Evolutionary conservation across 2,329 filamentous ascomycete species (phyloP), one percentile per base, ranked within the genome.

Genomic region (Colletotrichum gigasporum): DNA sequence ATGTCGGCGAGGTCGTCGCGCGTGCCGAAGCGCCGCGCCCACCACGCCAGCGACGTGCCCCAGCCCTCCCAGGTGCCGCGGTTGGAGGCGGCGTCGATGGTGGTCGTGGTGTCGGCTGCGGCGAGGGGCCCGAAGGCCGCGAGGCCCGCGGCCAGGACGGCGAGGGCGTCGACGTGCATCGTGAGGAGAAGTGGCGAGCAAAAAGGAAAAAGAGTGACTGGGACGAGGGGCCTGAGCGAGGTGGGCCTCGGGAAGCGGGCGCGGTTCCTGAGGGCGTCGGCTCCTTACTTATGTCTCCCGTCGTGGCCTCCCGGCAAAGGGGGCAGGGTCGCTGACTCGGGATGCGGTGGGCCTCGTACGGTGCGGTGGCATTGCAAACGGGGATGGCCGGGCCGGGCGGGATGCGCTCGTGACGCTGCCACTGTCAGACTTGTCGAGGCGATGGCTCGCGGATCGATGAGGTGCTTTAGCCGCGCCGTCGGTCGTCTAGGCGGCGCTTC

Each of bases 51-150:
- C 11, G 77, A 80, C 0, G 75, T 76, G 11, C 79, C 79, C 78
- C 78, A 82, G 50, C 79, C 79, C 55, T 81, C 78, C 79, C 79
- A 82, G 0, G 69, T 76, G 16, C 79, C 79, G 64, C 73, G 78
- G 66, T 76, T 76, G 14, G 75, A 72, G 4, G 69, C 50, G 48
- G 61, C 47, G 16, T 64, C 61, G 48, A 64, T 64, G 48, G 18
- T 42, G 1, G 61, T 61, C 0, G 56, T 50, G 1, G 61, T 50
- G 61, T 64, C 56, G 12, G 56, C 61, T 4, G 16, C 42, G 26
- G 32, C 56, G 42, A 28, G 32, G 4, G 52, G 24, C 4, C 42
- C 12, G 2, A 37, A 32, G 26, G 57, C 47, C 24, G 42, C 30
- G 24, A 64, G 34, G 61, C 47, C 26, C 14, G 48, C 5, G 48